A percentile compares a stretch with the other conserved stretches of the same genome.
Evolutionary conservation across 2,329 filamentous ascomycete species (phyloP).

Genomic region (Ploettnerulaceae sp.): DNA sequence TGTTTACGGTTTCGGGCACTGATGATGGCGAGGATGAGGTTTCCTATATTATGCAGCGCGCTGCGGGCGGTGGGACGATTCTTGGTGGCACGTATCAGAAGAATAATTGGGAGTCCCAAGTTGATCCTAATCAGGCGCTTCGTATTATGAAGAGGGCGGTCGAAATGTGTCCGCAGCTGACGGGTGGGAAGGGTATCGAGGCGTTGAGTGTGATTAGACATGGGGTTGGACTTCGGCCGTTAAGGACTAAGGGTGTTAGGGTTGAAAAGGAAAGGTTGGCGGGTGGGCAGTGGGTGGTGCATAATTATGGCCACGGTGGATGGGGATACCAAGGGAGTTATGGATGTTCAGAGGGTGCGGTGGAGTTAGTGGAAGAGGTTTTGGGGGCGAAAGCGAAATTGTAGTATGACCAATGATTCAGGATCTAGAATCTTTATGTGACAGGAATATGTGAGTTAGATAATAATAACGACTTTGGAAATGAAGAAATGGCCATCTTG

Average conservation of each 20-base stretch:
- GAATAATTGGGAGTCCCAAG: constrained; percentile 57
- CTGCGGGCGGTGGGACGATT: constrained; percentile 61
- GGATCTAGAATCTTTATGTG: too few species aligned
- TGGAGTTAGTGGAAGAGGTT: constrained; percentile 59
- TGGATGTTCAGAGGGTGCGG: constrained; percentile 63
- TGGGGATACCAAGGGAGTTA: constrained; percentile 62
- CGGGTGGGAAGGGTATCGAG: constrained; percentile 55
- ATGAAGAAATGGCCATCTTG: too few species aligned
- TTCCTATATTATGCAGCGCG: constrained; percentile 64
- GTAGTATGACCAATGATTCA: too few species aligned
- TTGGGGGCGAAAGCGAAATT: constrained; percentile 21
- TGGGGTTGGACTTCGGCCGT: constrained; percentile 61
- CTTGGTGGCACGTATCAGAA: constrained; percentile 64
- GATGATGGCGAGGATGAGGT: constrained; percentile 61
- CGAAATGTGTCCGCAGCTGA: constrained; percentile 50
- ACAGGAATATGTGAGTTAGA: too few species aligned
- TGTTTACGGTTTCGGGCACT: constrained; percentile 56
- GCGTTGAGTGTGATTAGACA: constrained; percentile 60
- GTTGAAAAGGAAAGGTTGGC: constrained; percentile 58
- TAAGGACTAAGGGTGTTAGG: constrained; percentile 55
- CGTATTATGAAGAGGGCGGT: constrained; percentile 65
- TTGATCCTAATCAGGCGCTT: constrained; percentile 57
- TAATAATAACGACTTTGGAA: too few species aligned
- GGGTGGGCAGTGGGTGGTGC: constrained; percentile 48
- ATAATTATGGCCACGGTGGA: constrained; percentile 58